These are phyloP conservation scores for Xylariaceae sp. DNA, from an alignment of 2,329 filamentous ascomycete genomes.

Conservation along the genomic window DNA sequence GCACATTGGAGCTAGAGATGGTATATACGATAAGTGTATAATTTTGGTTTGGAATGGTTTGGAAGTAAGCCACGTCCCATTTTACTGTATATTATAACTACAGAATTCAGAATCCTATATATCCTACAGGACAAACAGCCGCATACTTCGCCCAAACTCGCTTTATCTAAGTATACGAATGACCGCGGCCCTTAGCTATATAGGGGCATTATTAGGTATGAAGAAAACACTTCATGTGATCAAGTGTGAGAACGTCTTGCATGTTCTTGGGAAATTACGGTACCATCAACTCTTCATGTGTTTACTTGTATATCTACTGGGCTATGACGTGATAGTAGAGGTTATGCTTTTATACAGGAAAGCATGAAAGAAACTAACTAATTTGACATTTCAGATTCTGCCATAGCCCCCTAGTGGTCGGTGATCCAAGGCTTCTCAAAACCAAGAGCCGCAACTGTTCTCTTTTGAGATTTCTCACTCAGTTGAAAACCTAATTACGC, in stretches of 20 bases:
- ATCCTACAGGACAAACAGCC: too few species aligned
- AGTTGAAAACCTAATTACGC: slow-evolving; percentile 48
- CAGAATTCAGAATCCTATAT: background rate
- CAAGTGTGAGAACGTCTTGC: too few species aligned
- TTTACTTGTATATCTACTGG: too few species aligned
- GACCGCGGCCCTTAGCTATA: too few species aligned
- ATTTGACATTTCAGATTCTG: slow-evolving; percentile 27
- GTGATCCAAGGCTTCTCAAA: slow-evolving; percentile 50
- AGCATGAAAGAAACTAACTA: background rate
- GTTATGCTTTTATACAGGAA: too few species aligned
- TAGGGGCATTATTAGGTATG: too few species aligned
- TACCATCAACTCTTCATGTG: too few species aligned
- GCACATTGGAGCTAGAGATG: background rate
- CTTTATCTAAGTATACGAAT: too few species aligned
- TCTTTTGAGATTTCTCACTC: slow-evolving; percentile 34
- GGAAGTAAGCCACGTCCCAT: background rate
- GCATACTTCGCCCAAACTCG: too few species aligned
- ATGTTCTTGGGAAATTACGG: too few species aligned
- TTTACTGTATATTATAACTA: background rate
- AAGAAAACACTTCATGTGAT: too few species aligned
- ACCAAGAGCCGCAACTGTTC: slow-evolving; percentile 25
- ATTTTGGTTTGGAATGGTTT: background rate
- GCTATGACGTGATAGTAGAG: too few species aligned
- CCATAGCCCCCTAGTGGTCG: slow-evolving; percentile 51
- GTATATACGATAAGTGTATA: background rate